These are phyloP conservation scores for Entophlyctis luteolus DNA, from an alignment of 192 early-diverging fungal species.

Conservation along the genomic window DNA sequence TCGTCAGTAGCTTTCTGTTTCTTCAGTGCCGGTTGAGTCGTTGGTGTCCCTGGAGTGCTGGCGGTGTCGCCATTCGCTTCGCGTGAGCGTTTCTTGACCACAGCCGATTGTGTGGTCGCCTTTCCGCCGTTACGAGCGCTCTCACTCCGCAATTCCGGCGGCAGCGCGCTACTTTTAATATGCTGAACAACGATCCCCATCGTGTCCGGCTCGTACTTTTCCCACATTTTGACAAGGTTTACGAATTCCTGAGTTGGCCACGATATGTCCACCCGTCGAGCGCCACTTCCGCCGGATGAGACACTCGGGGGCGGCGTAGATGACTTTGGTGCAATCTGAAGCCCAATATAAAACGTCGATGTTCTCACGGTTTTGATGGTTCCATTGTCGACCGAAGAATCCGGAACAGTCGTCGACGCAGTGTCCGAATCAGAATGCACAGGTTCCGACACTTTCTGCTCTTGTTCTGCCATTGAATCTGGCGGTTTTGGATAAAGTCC, in stretches of 20 bases:
- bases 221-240: conserved; percentile 75
- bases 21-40: conserved; percentile 1
- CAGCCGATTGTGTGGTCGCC: background rate
- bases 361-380: conserved; percentile 56
- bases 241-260: conserved; percentile 83
- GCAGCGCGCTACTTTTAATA: no score
- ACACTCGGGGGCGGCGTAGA: background rate
- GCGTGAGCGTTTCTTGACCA: background rate
- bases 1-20: conserved; percentile 10
- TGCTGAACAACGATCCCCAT: conserved; percentile 66
- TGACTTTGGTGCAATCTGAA: conserved; percentile 56
- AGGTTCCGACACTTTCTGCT: conserved; percentile 25
- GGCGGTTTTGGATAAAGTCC: conserved; percentile 50
- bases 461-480: background rate
- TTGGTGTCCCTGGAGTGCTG: background rate
- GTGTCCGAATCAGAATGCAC: background rate
- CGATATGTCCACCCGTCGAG: conserved; percentile 68
- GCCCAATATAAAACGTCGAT: conserved; percentile 86
- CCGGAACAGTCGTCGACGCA: background rate
- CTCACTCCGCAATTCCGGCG: conserved; percentile 22
- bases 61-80: conserved; percentile 6
- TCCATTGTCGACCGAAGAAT: background rate
- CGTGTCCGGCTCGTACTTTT: conserved; percentile 61
- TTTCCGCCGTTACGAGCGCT: background rate
- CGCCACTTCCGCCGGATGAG: no score